Percentiles rank a stretch among this genome's conserved stretches.
These are phyloP conservation scores for Rubia tinctorum DNA, from an alignment of 305 asterid genomes.

Conservation along the genomic window DNA sequence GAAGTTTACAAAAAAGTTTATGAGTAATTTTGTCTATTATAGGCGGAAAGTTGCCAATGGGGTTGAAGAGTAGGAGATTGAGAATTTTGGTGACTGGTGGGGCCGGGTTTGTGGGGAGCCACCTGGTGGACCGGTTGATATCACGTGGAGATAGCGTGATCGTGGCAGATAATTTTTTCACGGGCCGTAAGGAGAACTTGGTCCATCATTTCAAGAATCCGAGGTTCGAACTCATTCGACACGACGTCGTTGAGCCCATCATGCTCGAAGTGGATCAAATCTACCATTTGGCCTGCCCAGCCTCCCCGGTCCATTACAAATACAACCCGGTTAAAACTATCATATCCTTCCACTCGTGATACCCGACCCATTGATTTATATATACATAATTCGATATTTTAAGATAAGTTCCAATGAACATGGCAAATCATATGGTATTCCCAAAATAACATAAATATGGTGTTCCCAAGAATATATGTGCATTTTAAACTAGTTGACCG, in stretches of 20 bases:
- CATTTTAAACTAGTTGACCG: too few species aligned
- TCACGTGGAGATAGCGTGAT: constrained; percentile 78
- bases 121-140: constrained; percentile 74
- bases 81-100: constrained; percentile 84
- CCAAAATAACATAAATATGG: too few species aligned
- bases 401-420: too few species aligned
- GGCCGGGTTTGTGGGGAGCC: constrained; percentile 94
- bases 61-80: constrained; percentile 54
- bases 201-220: constrained; percentile 62
- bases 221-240: constrained; percentile 70
- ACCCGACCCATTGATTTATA: too few species aligned
- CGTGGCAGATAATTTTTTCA: constrained; percentile 75
- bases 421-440: too few species aligned
- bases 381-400: too few species aligned
- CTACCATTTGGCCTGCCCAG: constrained; percentile 95
- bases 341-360: constrained; percentile 48
- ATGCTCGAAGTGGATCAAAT: constrained; percentile 83
- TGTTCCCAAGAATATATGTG: too few species aligned
- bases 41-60: constrained; percentile 71
- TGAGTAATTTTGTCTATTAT: not conserved
- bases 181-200: constrained; percentile 64
- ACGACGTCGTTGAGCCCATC: constrained; percentile 86
- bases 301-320: constrained; percentile 92
- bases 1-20: too few species aligned
- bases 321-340: constrained; percentile 91